phyloP scores from a whole-genome alignment of 2,329 filamentous ascomycete genomes.

The Colletotrichum magnum region DNA sequence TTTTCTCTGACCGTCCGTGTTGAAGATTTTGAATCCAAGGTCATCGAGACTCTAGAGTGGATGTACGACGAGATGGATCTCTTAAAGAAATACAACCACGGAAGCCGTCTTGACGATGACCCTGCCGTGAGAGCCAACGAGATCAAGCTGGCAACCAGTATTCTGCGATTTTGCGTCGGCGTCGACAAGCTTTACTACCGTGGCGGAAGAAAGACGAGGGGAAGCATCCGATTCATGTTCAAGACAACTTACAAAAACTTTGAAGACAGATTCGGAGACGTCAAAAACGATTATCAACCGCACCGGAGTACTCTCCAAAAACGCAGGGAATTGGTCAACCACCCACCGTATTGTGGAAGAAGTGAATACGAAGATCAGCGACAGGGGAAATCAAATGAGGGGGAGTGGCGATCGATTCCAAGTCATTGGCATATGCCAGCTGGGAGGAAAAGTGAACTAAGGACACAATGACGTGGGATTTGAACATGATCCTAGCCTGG shows the following conservation, averaged over 20 bases:
- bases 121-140: not conserved
- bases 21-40: constrained; percentile 11
- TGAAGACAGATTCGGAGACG: constrained; percentile 1
- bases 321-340: not conserved
- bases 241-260: constrained; percentile 15
- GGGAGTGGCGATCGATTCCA: not conserved
- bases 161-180: constrained; percentile 4
- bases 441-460: not conserved
- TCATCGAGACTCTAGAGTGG: constrained; percentile 7
- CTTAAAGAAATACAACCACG: not conserved
- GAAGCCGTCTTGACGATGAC: not conserved
- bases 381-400: not conserved
- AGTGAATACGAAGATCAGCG: not conserved
- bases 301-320: not conserved
- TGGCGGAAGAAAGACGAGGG: not conserved
- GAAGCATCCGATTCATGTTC: not conserved
- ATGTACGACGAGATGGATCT: constrained; percentile 8
- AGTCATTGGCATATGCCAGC: not conserved
- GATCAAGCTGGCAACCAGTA: constrained; percentile 5
- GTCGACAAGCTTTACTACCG: constrained; percentile 8
- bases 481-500: not conserved
- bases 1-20: not conserved
- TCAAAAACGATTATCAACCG: not conserved
- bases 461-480: not conserved
- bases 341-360: not conserved